phyloP scores from a whole-genome alignment of 768 basidiomycete genomes.

The Suillus subalutaceus region DNA sequence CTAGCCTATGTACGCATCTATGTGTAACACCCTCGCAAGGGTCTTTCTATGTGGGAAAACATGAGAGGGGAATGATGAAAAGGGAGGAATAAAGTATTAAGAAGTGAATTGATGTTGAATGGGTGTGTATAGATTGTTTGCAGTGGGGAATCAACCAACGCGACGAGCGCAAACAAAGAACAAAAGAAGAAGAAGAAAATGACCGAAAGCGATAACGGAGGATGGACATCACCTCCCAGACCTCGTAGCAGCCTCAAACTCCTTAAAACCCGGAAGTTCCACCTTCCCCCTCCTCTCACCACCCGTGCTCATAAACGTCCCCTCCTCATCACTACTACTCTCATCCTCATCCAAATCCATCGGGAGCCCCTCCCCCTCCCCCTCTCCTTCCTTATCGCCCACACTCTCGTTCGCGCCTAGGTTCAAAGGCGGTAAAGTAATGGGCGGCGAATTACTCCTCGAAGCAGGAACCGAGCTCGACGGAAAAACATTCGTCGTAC shows the following conservation, averaged over 20 bases:
- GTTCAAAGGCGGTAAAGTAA: conserved; percentile 71
- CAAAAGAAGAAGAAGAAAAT: neutral
- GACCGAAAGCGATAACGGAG: neutral
- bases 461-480: conserved; percentile 50
- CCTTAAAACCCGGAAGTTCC: conserved; percentile 64
- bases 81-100: conserved; percentile 2
- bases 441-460: conserved; percentile 70
- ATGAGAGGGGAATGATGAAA: neutral
- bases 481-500: conserved; percentile 15
- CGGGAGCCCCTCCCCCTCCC: neutral
- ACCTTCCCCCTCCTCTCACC: conserved; percentile 29
- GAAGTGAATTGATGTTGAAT: neutral
- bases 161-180: neutral
- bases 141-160: neutral
- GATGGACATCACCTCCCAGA: conserved; percentile 18
- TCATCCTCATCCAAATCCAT: conserved; percentile 20
- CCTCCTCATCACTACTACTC: conserved; percentile 24
- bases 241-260: conserved; percentile 58
- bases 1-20: conserved; percentile 12
- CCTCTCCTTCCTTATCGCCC: neutral
- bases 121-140: neutral
- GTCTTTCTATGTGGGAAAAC: conserved; percentile 2
- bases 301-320: conserved; percentile 13
- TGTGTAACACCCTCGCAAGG: conserved; percentile 2
- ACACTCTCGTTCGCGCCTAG: conserved; percentile 24